These are phyloP conservation scores for Arthrobotrys sphaeroides DNA, from an alignment of 2,329 filamentous ascomycete species.

Conservation along the genomic window DNA sequence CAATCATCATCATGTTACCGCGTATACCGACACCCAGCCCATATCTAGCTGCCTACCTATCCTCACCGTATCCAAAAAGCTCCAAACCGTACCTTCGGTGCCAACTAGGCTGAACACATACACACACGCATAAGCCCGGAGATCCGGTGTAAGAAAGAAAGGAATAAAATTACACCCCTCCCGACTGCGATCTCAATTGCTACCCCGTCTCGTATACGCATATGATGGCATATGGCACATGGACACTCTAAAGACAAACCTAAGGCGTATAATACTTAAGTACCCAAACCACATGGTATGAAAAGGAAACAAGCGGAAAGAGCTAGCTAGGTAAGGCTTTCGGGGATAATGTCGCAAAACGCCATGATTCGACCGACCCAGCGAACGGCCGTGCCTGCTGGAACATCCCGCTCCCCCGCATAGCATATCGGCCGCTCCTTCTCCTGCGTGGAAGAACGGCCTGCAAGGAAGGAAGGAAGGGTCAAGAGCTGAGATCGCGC, in stretches of 20 bases:
- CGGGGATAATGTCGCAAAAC: background rate
- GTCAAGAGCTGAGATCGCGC: conserved; percentile 9
- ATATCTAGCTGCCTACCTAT: background rate
- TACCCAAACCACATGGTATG: too few relatives aligned
- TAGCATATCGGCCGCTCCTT: background rate
- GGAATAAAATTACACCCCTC: background rate
- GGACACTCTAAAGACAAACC: background rate
- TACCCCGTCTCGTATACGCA: background rate
- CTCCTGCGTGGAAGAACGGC: background rate
- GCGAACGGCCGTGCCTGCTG: too few relatives aligned
- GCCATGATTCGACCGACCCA: background rate
- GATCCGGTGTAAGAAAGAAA: background rate
- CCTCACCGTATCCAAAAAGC: too few relatives aligned
- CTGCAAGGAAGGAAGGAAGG: background rate
- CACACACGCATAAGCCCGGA: background rate
- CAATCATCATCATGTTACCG: background rate
- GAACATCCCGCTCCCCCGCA: background rate
- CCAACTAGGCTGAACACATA: background rate
- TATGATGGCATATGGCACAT: background rate
- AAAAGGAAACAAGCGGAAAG: background rate
- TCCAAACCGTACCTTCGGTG: too few relatives aligned
- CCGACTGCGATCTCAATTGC: background rate
- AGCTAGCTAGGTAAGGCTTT: background rate
- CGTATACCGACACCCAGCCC: conserved; percentile 7
- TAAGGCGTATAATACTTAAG: too few relatives aligned